These are phyloP conservation scores for Eucalyptus microcorys DNA, from an alignment of 345 rosid genomes.

Conservation along the genomic window DNA sequence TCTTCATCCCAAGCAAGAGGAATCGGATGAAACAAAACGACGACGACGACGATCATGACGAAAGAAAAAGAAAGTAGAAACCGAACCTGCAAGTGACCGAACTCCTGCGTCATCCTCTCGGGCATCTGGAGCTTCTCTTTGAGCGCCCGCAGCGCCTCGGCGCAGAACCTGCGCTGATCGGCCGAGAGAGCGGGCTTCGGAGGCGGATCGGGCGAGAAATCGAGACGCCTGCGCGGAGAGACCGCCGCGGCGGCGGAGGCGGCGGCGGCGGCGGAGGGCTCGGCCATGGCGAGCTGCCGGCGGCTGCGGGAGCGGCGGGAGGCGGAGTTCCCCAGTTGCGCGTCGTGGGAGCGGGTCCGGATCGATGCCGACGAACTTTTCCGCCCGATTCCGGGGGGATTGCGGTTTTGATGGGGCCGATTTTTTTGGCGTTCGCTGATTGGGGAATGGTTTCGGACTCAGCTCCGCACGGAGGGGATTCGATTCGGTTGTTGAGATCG, in stretches of 20 bases:
- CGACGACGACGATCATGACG: neutral
- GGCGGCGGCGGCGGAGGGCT: neutral
- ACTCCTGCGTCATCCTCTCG: conserved; percentile 37
- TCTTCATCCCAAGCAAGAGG: neutral
- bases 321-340: conserved; percentile 46
- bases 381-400: neutral
- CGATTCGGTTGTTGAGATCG: neutral
- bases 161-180: conserved; percentile 54
- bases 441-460: neutral
- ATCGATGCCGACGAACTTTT: neutral
- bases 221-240: conserved; percentile 3
- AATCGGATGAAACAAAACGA: neutral
- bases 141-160: conserved; percentile 45
- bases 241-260: neutral
- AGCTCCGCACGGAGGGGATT: neutral
- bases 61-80: neutral
- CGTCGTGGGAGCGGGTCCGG: neutral
- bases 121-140: conserved; percentile 25
- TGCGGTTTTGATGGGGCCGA: neutral
- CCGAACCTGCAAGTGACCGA: conserved; percentile 46
- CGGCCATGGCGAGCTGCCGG: conserved; percentile 38
- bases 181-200: conserved; percentile 31
- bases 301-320: conserved; percentile 13
- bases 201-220: conserved; percentile 43
- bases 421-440: neutral